Evolutionary conservation across 768 basidiomycete species (phyloP).

Genomic region (Suillus bovinus): DNA sequence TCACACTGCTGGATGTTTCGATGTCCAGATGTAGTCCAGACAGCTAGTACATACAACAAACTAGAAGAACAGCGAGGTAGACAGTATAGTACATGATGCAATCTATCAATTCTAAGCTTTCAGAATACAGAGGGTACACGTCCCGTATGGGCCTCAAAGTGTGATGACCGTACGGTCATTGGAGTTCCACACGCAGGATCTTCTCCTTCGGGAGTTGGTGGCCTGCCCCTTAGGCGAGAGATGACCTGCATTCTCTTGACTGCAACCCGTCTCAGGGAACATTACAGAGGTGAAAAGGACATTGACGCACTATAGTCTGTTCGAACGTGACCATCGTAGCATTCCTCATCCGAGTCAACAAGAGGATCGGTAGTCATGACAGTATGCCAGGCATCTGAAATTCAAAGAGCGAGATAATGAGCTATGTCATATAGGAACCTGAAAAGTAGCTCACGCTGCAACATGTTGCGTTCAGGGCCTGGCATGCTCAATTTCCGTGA

Average conservation of each 20-base stretch:
- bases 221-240: constrained; percentile 53
- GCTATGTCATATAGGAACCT: neutral
- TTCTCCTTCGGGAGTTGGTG: constrained; percentile 55
- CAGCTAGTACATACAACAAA: constrained; percentile 10
- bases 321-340: constrained; percentile 60
- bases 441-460: constrained; percentile 56
- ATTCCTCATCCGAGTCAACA: constrained; percentile 73
- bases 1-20: neutral
- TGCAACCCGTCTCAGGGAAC: constrained; percentile 27
- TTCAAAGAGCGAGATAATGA: constrained; percentile 1
- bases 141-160: neutral
- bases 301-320: constrained; percentile 60
- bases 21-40: constrained; percentile 1
- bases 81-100: neutral
- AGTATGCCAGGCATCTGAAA: constrained; percentile 71
- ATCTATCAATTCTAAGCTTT: neutral
- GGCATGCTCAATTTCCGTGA: constrained; percentile 26
- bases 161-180: constrained; percentile 4
- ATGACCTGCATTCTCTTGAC: constrained; percentile 65
- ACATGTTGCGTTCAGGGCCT: constrained; percentile 49
- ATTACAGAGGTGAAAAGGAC: neutral
- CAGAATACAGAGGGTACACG: constrained; percentile 8
- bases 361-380: constrained; percentile 70
- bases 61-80: constrained; percentile 1
- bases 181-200: constrained; percentile 9